phyloP scores from a whole-genome alignment of 768 basidiomycete genomes.

The Sistotremastrum niveocremeum region DNA sequence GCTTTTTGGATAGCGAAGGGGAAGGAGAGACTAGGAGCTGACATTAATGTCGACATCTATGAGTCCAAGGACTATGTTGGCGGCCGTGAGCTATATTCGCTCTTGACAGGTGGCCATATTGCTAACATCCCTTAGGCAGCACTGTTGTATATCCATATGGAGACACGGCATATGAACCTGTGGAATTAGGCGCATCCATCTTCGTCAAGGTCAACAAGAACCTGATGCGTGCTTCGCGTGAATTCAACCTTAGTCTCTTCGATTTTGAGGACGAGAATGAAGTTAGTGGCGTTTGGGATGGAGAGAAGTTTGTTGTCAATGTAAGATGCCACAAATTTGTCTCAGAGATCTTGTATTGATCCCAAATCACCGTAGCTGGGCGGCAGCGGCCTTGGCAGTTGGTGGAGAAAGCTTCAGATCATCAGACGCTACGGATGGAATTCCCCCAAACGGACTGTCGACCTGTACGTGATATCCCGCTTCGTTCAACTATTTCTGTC shows the following conservation, averaged over 20 bases:
- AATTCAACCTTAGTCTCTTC: conserved; percentile 55
- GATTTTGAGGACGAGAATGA: conserved; percentile 35
- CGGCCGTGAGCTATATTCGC: conserved; percentile 51
- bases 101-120: conserved; percentile 1
- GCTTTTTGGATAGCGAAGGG: conserved; percentile 77
- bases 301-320: conserved; percentile 49
- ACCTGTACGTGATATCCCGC: conserved; percentile 27
- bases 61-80: conserved; percentile 68
- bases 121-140: conserved; percentile 38
- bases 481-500: neutral
- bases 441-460: conserved; percentile 42
- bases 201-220: conserved; percentile 70
- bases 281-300: conserved; percentile 69
- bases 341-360: neutral
- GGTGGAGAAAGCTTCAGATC: conserved; percentile 64
- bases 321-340: conserved; percentile 24
- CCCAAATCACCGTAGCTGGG: conserved; percentile 7
- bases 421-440: conserved; percentile 66
- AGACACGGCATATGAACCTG: conserved; percentile 39
- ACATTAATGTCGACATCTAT: conserved; percentile 74
- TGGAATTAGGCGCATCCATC: conserved; percentile 83
- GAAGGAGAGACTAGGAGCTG: conserved; percentile 50
- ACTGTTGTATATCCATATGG: conserved; percentile 63
- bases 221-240: conserved; percentile 58
- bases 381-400: conserved; percentile 20